phyloP scores from a whole-genome alignment of 371 early-diverging fungal species.

The Rhizopus microsporus region DNA sequence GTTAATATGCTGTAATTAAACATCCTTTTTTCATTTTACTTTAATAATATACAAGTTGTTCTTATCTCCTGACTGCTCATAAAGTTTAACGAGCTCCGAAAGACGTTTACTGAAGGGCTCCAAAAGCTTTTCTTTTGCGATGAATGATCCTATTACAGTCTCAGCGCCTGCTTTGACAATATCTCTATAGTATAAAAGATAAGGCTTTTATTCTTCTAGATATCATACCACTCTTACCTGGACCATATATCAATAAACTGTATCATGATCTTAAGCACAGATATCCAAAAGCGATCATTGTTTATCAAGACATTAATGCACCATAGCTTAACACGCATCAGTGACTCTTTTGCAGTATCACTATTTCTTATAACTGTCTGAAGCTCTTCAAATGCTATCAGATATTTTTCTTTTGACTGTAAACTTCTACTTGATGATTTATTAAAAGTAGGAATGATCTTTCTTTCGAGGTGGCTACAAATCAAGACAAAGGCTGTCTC shows the following conservation, averaged over 20 bases:
- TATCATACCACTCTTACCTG: slow-evolving; percentile 15
- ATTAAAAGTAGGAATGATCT: too few relatives aligned
- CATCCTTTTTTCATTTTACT: not conserved
- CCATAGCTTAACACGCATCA: slow-evolving; percentile 12
- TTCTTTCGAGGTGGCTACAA: not conserved
- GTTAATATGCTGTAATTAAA: not conserved
- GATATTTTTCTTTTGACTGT: not conserved
- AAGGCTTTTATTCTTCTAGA: not conserved
- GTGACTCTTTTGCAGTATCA: not conserved
- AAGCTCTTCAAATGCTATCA: not conserved
- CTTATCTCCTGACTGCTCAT: not conserved
- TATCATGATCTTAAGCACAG: slow-evolving; percentile 25
- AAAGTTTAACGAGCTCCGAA: slow-evolving; percentile 18
- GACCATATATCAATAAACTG: slow-evolving; percentile 41
- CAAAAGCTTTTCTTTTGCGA: too few relatives aligned
- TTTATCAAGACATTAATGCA: slow-evolving; percentile 16
- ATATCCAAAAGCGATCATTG: slow-evolving; percentile 23
- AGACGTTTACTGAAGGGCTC: not conserved
- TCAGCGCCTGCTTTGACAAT: slow-evolving; percentile 11
- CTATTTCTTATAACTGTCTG: not conserved
- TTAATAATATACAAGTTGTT: too few relatives aligned
- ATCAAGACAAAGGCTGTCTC: not conserved
- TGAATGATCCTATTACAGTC: not conserved
- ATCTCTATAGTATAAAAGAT: slow-evolving; percentile 14
- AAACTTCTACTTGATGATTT: not conserved